Percentiles rank a stretch among this genome's conserved stretches.
phyloP scores from a whole-genome alignment of 2,329 filamentous ascomycete genomes.

The Apiospora koreana region DNA sequence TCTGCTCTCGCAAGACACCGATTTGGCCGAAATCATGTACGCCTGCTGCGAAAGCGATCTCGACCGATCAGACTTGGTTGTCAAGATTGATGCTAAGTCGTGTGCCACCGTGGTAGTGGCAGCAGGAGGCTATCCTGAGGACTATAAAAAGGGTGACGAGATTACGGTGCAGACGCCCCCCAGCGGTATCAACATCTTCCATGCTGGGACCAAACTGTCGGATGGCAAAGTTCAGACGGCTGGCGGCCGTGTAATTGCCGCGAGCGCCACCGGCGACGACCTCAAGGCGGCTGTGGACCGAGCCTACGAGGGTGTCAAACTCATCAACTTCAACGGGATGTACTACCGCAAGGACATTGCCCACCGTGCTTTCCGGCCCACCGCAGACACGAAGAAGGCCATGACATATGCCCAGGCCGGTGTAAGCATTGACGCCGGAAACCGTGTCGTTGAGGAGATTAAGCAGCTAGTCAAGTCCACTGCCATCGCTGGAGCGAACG shows the following conservation, averaged over 20 bases:
- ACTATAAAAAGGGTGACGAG: constrained; percentile 76
- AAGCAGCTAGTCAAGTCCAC: constrained; percentile 88
- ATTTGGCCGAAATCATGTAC: constrained; percentile 86
- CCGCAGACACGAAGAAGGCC: constrained; percentile 43
- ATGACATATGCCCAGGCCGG: constrained; percentile 93
- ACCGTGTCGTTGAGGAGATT: constrained; percentile 89
- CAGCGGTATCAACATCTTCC: constrained; percentile 74
- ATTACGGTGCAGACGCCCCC: constrained; percentile 52
- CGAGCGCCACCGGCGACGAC: constrained; percentile 74
- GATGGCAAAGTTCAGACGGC: constrained; percentile 69
- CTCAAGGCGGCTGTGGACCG: constrained; percentile 81
- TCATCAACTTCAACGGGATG: constrained; percentile 84
- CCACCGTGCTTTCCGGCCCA: constrained; percentile 65
- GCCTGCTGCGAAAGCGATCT: constrained; percentile 79
- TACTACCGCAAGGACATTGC: constrained; percentile 94
- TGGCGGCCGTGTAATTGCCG: constrained; percentile 90
- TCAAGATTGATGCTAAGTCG: constrained; percentile 69
- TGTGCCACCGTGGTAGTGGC: constrained; percentile 94
- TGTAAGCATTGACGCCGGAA: constrained; percentile 92
- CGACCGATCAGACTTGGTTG: constrained; percentile 55
- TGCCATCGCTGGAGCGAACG: constrained; percentile 81
- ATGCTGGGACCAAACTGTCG: constrained; percentile 78
- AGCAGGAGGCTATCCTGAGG: constrained; percentile 85
- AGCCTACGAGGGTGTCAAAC: constrained; percentile 81
- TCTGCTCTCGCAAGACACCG: constrained; percentile 54